phyloP scores from a whole-genome alignment of 1,284 basidiomycete species.

The Vanrija pseudolonga region DNA sequence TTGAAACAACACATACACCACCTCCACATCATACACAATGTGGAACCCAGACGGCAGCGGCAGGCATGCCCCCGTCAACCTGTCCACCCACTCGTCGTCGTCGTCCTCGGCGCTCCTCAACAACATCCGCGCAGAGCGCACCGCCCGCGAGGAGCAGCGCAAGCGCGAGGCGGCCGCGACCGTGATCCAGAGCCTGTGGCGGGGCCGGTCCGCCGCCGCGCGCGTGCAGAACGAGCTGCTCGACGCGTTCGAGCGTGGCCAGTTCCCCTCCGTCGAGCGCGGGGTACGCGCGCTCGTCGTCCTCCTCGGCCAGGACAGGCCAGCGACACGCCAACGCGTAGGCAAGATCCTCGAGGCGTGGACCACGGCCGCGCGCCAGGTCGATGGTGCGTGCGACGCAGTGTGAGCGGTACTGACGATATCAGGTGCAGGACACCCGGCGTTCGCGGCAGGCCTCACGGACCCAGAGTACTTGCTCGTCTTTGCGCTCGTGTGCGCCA shows the following conservation, averaged over 20 bases:
- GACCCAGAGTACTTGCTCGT: background rate
- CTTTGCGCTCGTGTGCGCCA: slow-evolving; percentile 7
- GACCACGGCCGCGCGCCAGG: slow-evolving; percentile 12
- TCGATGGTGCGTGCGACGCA: background rate
- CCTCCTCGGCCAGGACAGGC: slow-evolving; percentile 2
- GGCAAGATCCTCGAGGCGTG: slow-evolving; percentile 19
- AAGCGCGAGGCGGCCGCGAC: slow-evolving; percentile 30
- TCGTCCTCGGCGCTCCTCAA: slow-evolving; percentile 35
- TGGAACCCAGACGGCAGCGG: slow-evolving; percentile 20
- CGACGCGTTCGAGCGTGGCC: background rate
- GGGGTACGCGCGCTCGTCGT: slow-evolving; percentile 17
- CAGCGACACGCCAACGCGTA: slow-evolving; percentile 5
- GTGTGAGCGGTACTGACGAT: background rate
- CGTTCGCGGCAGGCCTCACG: background rate
- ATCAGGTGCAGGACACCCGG: background rate
- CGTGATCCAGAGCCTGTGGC: slow-evolving; percentile 42
- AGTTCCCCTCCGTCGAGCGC: background rate
- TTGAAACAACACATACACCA: background rate
- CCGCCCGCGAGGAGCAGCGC: slow-evolving; percentile 32
- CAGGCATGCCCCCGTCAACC: slow-evolving; percentile 26
- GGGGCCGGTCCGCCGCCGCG: slow-evolving; percentile 24
- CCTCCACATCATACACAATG: background rate
- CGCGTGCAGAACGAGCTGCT: background rate
- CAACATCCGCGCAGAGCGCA: slow-evolving; percentile 36
- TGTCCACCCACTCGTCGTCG: slow-evolving; percentile 36